These are phyloP conservation scores for Aquilaria agallochum DNA, from an alignment of 441 rosid species.

Conservation along the genomic window DNA sequence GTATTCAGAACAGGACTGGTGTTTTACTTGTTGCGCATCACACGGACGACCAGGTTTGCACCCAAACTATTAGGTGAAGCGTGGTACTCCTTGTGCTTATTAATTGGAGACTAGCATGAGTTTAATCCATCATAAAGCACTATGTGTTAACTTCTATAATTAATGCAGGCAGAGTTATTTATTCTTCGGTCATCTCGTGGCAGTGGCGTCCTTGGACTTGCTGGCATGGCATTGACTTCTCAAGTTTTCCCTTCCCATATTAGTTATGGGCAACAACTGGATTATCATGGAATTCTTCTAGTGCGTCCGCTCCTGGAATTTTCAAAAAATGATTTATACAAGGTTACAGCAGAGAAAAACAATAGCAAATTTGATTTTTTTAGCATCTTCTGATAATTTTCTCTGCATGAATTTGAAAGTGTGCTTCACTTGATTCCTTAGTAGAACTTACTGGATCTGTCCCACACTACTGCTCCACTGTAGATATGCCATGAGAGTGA, in stretches of 20 bases:
- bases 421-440: background rate
- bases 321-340: constrained; percentile 79
- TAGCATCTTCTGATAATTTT: constrained; percentile 3
- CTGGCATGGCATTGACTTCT: constrained; percentile 82
- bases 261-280: constrained; percentile 28
- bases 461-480: constrained; percentile 1
- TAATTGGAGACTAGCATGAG: background rate
- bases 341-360: constrained; percentile 34
- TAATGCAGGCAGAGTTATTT: constrained; percentile 85
- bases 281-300: constrained; percentile 51
- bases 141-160: too few relatives aligned
- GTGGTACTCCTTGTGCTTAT: background rate
- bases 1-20: constrained; percentile 45
- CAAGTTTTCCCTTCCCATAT: constrained; percentile 45
- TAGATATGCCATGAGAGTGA: constrained; percentile 66
- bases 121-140: background rate
- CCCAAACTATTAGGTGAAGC: background rate
- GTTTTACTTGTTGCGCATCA: constrained; percentile 94
- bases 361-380: constrained; percentile 10
- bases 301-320: constrained; percentile 82
- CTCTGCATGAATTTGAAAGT: background rate
- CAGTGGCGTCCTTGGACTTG: constrained; percentile 95
- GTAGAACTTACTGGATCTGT: too few relatives aligned
- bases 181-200: constrained; percentile 85
- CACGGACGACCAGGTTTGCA: constrained; percentile 88